Evolutionary conservation across 441 rosid genomes (phyloP).

Genomic region (Jatropha multifida): DNA sequence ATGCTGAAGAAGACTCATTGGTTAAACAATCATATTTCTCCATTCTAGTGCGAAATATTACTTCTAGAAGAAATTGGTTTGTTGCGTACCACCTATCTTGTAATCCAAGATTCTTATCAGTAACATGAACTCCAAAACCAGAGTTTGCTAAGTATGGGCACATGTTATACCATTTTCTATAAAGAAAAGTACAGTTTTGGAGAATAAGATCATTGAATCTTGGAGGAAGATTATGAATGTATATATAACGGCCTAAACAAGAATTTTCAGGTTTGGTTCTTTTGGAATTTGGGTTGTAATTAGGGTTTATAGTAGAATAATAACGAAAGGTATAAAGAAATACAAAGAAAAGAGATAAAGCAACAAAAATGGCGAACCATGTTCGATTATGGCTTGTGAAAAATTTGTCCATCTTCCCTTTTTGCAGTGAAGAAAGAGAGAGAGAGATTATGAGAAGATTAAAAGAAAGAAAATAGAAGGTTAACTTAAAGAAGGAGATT

Average conservation of each 20-base stretch:
- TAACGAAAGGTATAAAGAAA: neutral
- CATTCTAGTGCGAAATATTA: slow-evolving; percentile 47
- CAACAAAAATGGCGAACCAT: slow-evolving; percentile 7
- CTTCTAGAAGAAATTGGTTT: slow-evolving; percentile 47
- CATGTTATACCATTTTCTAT: slow-evolving; percentile 36
- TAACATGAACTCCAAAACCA: slow-evolving; percentile 38
- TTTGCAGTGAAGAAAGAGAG: neutral
- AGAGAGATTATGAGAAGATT: neutral
- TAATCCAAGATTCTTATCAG: slow-evolving; percentile 9
- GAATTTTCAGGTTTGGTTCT: neutral
- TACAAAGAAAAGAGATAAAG: neutral
- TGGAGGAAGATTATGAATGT: slow-evolving; percentile 37
- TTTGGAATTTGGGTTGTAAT: neutral
- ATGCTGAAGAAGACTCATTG: slow-evolving; percentile 48
- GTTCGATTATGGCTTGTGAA: neutral
- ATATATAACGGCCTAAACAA: slow-evolving; percentile 38
- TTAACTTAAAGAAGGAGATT: no score
- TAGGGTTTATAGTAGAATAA: neutral
- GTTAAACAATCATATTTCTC: slow-evolving; percentile 58
- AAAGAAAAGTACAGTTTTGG: slow-evolving; percentile 31
- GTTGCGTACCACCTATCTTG: slow-evolving; percentile 33
- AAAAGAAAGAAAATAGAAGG: no score
- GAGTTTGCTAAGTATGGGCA: slow-evolving; percentile 32
- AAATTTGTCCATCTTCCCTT: neutral
- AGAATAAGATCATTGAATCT: slow-evolving; percentile 40